Percentiles rank a stretch among this genome's conserved stretches.
phyloP scores from a whole-genome alignment of 2,329 filamentous ascomycete species.

The Chaetomiaceae sp. region DNA sequence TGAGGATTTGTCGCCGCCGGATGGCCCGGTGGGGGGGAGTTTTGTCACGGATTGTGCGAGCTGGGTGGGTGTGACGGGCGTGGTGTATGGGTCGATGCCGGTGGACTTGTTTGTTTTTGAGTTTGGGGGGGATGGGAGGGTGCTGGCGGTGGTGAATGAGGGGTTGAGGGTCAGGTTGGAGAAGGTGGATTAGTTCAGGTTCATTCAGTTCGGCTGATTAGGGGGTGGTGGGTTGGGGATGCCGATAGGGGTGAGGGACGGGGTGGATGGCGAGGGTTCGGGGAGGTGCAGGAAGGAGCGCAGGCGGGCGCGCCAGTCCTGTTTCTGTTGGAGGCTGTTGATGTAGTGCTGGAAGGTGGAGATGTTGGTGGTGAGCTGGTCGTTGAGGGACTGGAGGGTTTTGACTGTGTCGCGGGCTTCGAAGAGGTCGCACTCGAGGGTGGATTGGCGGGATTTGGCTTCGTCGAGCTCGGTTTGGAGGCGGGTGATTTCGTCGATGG shows the following conservation, averaged over 20 bases:
- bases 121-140: conserved; percentile 22
- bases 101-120: conserved; percentile 30
- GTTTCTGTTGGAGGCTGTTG: not conserved
- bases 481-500: not conserved
- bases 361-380: not conserved
- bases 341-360: not conserved
- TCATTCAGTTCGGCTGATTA: no score
- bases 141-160: conserved; percentile 25
- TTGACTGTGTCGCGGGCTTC: not conserved
- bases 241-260: no score
- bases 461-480: not conserved
- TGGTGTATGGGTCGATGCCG: conserved; percentile 25
- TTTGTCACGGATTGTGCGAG: conserved; percentile 25
- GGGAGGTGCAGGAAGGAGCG: not conserved
- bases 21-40: conserved; percentile 3
- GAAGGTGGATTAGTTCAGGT: conserved; percentile 15
- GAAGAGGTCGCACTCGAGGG: not conserved
- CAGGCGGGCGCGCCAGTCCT: not conserved
- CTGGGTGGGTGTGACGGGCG: conserved; percentile 25
- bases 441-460: not conserved
- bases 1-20: conserved; percentile 26
- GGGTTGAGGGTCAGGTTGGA: conserved; percentile 26
- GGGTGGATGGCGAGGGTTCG: no score
- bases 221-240: not conserved
- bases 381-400: not conserved